Conservation (phyloP, 176 grass and related monocot genomes). For the Leersia perrieri region DNA sequence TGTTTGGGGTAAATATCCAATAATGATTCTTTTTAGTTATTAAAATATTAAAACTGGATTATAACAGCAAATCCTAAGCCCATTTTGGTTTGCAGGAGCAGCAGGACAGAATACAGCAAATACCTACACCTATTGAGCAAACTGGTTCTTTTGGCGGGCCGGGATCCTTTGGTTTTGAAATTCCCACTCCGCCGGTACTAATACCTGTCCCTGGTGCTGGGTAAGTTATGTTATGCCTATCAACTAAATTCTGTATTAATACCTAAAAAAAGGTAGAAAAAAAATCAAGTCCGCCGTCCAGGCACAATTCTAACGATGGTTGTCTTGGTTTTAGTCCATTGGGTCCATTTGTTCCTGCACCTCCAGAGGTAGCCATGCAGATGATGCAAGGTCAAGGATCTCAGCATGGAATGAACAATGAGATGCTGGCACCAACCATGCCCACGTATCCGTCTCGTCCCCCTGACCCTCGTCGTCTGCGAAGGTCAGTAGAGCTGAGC, state of each 20-base stretch:
- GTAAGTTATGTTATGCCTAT: constrained; percentile 43
- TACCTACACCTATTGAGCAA: constrained; percentile 38
- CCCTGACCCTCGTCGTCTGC: constrained; percentile 37
- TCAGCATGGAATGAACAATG: constrained; percentile 29
- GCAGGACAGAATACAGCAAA: constrained; percentile 43
- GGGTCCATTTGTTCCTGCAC: constrained; percentile 82
- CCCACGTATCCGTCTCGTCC: constrained; percentile 57
- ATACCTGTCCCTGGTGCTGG: constrained; percentile 76
- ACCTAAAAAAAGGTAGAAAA: not conserved
- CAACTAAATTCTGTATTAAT: not conserved
- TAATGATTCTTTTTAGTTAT: not conserved
- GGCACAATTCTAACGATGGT: constrained; percentile 16
- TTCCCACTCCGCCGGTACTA: constrained; percentile 39
- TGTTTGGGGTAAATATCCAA: not conserved
- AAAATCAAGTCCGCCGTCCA: constrained; percentile 9
- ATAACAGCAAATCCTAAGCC: not conserved
- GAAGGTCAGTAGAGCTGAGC: constrained; percentile 49
- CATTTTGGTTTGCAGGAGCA: constrained; percentile 23
- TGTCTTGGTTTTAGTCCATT: constrained; percentile 51
- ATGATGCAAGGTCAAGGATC: constrained; percentile 58
- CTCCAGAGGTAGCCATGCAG: constrained; percentile 57
- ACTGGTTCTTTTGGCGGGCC: constrained; percentile 39
- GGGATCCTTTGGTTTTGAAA: constrained; percentile 43
- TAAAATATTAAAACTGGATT: not conserved
- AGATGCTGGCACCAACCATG: constrained; percentile 32